Evolutionary conservation across 192 early-diverging fungal genomes (phyloP).

Genomic region (Mortierella hygrophila): DNA sequence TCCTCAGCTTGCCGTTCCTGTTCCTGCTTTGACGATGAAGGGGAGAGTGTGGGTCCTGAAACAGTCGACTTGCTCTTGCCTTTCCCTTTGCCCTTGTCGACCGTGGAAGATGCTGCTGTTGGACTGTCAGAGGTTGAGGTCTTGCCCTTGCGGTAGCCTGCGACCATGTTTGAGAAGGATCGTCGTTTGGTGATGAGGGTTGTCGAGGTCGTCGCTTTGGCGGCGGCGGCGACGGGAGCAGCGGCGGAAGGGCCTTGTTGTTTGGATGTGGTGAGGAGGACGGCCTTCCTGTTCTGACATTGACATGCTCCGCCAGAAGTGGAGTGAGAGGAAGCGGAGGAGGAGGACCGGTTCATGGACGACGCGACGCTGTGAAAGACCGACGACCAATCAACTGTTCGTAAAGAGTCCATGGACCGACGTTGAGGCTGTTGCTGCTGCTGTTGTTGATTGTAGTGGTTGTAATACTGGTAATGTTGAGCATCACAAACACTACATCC

Average conservation of each 20-base stretch:
- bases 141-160: neutral
- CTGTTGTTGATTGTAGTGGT: neutral
- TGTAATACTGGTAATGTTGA: neutral
- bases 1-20: neutral
- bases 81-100: neutral
- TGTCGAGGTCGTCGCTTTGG: neutral
- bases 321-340: neutral
- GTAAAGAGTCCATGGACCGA: neutral
- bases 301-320: neutral
- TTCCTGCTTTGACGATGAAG: neutral
- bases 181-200: neutral
- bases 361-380: neutral
- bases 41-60: neutral
- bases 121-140: neutral
- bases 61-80: neutral
- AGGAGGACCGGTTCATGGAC: neutral
- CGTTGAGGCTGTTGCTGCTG: neutral
- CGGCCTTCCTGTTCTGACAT: neutral
- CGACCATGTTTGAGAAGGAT: neutral
- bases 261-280: constrained; percentile 4
- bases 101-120: no score
- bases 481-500: neutral
- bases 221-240: neutral
- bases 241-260: neutral
- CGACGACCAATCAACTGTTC: constrained; percentile 16